Evolutionary conservation across 169 alveolate genomes (phyloP), one percentile per base, ranked within the genome.

Genomic region (Besnoitia besnoiti): DNA sequence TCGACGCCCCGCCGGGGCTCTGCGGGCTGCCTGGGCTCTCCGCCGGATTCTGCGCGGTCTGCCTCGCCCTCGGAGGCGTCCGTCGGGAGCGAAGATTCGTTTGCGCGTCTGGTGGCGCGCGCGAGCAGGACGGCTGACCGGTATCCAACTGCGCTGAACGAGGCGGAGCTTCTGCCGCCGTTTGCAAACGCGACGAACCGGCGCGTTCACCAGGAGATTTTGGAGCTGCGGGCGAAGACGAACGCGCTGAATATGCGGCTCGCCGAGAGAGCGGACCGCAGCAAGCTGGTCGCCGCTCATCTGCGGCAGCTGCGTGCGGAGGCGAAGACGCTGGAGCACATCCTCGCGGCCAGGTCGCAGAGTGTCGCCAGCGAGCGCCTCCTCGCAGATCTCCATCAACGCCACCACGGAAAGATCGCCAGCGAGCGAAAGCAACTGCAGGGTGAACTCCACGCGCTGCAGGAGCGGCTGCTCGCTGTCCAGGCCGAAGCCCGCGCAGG

Each of bases 301-400:
- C 50, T 92, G 85, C 67, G 42, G 88, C 89, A 97, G 35, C 98
- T 98, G 49, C 96, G 96, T 92, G 95, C 96, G 88, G 99, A 98
- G 93, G 97, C 97, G 24, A 96, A 96, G 42, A 97, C 97, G 92
- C 97, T 98, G 49, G 97, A 97, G 94, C 94, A 97, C 44, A 96
- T 97, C 79, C 98, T 97, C 73, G 96, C 94, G 19, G 97, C 97
- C 30, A 98, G 97, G 94, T 96, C 96, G 82, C 96, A 97, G 79
- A 98, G 96, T 92, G 95, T 97, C 59, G 98, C 97, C 93, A 97
- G 98, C 35, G 98, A 98, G 96, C 98, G 97, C 90, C 98, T 97
- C 93, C 90, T 97, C 96, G 96, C 95, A 76, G 95, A 95, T 62
- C 93, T 97, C 30, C 96, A 97, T 42, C 96, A 95, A 87, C 95